Percentiles rank a stretch among this genome's conserved stretches.
Evolutionary conservation across 768 basidiomycete genomes (phyloP).

Genomic region (Calocera viscosa): DNA sequence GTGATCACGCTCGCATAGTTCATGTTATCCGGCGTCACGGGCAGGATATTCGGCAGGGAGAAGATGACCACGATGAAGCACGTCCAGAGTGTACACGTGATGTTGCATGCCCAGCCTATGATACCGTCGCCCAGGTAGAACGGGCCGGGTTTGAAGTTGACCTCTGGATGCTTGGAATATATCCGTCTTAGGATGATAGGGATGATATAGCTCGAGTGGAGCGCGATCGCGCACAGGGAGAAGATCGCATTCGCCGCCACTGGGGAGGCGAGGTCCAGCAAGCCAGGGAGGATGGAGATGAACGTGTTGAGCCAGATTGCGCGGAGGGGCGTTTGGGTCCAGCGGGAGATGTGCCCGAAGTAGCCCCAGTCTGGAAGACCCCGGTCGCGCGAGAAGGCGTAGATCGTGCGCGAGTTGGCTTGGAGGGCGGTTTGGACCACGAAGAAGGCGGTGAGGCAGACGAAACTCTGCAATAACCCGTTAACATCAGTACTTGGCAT

Average conservation of each 20-base stretch:
- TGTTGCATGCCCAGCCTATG: slow-evolving; percentile 49
- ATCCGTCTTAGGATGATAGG: slow-evolving; percentile 64
- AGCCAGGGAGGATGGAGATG: slow-evolving; percentile 42
- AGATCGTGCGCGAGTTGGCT: slow-evolving; percentile 68
- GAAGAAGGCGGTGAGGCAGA: slow-evolving; percentile 79
- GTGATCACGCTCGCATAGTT: slow-evolving; percentile 61
- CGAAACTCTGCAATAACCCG: slow-evolving; percentile 38
- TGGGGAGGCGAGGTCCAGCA: slow-evolving; percentile 64
- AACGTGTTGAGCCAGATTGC: slow-evolving; percentile 63
- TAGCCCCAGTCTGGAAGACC: slow-evolving; percentile 68
- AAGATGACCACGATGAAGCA: slow-evolving; percentile 58
- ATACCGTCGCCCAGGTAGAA: slow-evolving; percentile 69
- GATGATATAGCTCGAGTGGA: slow-evolving; percentile 66
- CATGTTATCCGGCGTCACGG: slow-evolving; percentile 59
- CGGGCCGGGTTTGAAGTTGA: slow-evolving; percentile 72
- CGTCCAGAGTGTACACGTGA: slow-evolving; percentile 57
- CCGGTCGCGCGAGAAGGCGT: slow-evolving; percentile 72
- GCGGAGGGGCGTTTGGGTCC: slow-evolving; percentile 61
- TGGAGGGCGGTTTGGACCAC: slow-evolving; percentile 65
- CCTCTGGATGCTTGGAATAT: slow-evolving; percentile 62
- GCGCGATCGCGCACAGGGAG: slow-evolving; percentile 59
- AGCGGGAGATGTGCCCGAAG: slow-evolving; percentile 53
- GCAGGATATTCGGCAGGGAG: slow-evolving; percentile 53
- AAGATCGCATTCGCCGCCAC: slow-evolving; percentile 72
- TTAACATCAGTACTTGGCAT: background rate